A percentile compares a stretch with the other conserved stretches of the same genome.
Evolutionary conservation across 768 basidiomycete genomes (phyloP).

Genomic region (Mycena capillaripes): DNA sequence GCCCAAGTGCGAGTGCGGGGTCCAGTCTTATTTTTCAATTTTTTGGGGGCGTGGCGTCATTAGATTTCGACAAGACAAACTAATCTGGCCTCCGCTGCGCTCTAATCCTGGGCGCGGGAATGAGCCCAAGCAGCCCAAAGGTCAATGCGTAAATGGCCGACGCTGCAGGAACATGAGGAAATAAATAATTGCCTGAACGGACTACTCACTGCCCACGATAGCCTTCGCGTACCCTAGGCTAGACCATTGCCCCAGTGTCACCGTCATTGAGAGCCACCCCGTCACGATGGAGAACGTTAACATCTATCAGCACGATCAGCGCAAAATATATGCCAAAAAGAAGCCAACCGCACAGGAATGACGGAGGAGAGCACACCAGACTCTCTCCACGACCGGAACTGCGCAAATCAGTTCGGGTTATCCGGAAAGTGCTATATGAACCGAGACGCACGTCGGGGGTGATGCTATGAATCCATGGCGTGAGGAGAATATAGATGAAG

Average conservation of each 20-base stretch:
- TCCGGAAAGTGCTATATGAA: not conserved
- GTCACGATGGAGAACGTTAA: slow-evolving; percentile 77
- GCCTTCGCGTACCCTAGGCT: slow-evolving; percentile 75
- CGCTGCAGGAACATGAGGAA: slow-evolving; percentile 55
- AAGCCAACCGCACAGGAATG: slow-evolving; percentile 64
- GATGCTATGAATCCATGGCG: slow-evolving; percentile 76
- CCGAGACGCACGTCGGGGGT: slow-evolving; percentile 73
- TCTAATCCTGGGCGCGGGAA: slow-evolving; percentile 68
- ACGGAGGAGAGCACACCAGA: slow-evolving; percentile 77
- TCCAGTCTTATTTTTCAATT: not conserved
- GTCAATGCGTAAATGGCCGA: slow-evolving; percentile 77
- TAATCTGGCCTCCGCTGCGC: slow-evolving; percentile 24
- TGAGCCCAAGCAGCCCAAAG: slow-evolving; percentile 82
- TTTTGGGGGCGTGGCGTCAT: not conserved
- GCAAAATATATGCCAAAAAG: not conserved
- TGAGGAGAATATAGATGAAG: slow-evolving; percentile 80
- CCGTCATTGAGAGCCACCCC: slow-evolving; percentile 75
- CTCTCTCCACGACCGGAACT: slow-evolving; percentile 84
- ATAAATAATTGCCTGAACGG: not conserved
- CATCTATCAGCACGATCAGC: slow-evolving; percentile 47
- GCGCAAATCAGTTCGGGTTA: slow-evolving; percentile 2
- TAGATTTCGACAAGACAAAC: not conserved
- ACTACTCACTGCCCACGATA: slow-evolving; percentile 68
- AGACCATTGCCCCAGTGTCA: slow-evolving; percentile 78
- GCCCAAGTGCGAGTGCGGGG: not conserved